These are phyloP conservation scores for Solanum hybrid DNA, from an alignment of 305 asterid species.

Conservation along the genomic window DNA sequence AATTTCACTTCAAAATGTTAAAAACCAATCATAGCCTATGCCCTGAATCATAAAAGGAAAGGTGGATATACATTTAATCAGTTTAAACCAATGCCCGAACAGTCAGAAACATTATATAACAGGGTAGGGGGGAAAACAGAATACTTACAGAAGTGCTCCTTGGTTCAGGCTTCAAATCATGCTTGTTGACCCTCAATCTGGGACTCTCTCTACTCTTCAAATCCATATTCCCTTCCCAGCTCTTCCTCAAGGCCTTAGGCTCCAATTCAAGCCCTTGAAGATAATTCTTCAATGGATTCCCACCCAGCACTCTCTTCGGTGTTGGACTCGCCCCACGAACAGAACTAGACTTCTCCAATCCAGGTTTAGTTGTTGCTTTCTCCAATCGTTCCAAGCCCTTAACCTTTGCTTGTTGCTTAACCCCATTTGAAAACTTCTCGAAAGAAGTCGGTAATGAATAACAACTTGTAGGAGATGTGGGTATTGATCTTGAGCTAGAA, in stretches of 20 bases:
- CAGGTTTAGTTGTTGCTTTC: constrained; percentile 35
- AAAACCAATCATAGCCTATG: background rate
- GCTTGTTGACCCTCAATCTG: constrained; percentile 50
- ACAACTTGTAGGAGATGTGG: constrained; percentile 88
- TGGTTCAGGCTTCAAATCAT: constrained; percentile 49
- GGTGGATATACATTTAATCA: background rate
- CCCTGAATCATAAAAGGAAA: background rate
- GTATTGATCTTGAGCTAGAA: constrained; percentile 72
- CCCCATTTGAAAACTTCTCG: constrained; percentile 80
- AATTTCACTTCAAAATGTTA: background rate
- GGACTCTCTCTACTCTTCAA: constrained; percentile 76
- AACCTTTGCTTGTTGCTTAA: constrained; percentile 67
- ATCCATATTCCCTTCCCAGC: constrained; percentile 96
- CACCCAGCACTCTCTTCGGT: constrained; percentile 35
- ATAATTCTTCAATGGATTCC: constrained; percentile 53
- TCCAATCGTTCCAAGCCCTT: constrained; percentile 72
- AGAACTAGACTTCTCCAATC: constrained; percentile 48
- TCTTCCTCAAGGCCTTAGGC: constrained; percentile 83
- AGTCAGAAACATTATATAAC: background rate
- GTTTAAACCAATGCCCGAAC: background rate
- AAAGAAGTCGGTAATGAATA: constrained; percentile 87
- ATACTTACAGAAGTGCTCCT: constrained; percentile 72
- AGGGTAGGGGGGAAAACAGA: background rate
- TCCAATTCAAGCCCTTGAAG: constrained; percentile 70
- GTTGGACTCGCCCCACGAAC: constrained; percentile 33